Evolutionary conservation across 306 rosid genomes (phyloP).

Genomic region (Trichosanthes cucumerina): DNA sequence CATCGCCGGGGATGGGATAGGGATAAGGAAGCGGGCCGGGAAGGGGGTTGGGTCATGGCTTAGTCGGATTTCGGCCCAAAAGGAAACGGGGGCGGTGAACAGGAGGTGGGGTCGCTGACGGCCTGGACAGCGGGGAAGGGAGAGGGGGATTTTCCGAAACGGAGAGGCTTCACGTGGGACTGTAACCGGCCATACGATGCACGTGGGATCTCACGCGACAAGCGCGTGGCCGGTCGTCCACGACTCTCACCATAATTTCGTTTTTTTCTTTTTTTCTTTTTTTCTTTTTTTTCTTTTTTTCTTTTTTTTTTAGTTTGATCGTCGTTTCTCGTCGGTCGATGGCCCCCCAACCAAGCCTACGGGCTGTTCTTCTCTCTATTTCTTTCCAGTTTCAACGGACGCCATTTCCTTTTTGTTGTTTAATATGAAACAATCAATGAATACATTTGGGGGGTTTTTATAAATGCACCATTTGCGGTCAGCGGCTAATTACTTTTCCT

Average conservation of each 20-base stretch:
- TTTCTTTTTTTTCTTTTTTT: background rate
- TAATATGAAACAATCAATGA: too few relatives aligned
- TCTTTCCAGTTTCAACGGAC: too few relatives aligned
- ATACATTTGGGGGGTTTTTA: too few relatives aligned
- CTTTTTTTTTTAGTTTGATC: background rate
- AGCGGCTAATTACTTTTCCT: too few relatives aligned
- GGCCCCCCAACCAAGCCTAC: too few relatives aligned
- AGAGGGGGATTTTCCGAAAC: background rate
- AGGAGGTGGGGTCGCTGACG: conserved; percentile 5
- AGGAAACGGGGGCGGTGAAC: background rate
- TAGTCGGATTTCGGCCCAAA: background rate
- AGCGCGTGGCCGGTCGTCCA: background rate
- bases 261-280: background rate
- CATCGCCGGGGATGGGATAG: conserved; percentile 44
- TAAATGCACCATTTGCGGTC: too few relatives aligned
- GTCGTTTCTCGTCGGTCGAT: background rate
- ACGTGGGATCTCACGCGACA: background rate
- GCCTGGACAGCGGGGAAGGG: background rate
- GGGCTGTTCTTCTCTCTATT: too few relatives aligned
- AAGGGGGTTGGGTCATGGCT: conserved; percentile 42
- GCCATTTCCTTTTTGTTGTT: too few relatives aligned
- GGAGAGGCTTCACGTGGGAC: conserved; percentile 5
- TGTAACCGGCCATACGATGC: background rate
- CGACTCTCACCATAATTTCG: background rate
- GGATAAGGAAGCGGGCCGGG: conserved; percentile 25